Evolutionary conservation across 2,329 filamentous ascomycete species (phyloP), one percentile per base, ranked within the genome.

Genomic region (Alternaria dauci): DNA sequence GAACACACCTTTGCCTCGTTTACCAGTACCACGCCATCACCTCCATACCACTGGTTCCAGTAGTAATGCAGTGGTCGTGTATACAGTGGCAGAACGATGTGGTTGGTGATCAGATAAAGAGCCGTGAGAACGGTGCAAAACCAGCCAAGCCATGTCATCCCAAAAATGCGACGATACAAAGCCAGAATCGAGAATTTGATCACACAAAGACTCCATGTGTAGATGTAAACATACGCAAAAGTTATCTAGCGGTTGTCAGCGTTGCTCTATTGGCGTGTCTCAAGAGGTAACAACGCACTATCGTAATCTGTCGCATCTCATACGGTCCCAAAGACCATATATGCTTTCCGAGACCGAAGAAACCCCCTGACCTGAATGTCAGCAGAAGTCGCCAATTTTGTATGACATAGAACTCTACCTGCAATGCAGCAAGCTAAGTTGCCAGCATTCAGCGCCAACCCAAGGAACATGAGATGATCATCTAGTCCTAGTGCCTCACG

Each of bases 101-200:
- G 53, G 53, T 56, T 56, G 16, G 43, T 25, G 26, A 56, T 30
- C 1, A 56, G 44, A 50, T 50, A 56, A 11, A 30, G 44, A n/a
- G 25, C 38, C 8, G 53, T 56, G 11, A 56, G 34, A 14, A 11
- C 44, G 14, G 50, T n/a, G 26, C 53, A 56, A n/a, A 56, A 56
- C 34, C 44, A 50, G 30, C 53, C 53, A 62, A 56, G 44, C 43
- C 63, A 69, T n/a, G 66, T 60, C 48, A 71, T 53, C 9, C 71
- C 71, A 25, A 73, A 71, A 26, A 73, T 71, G n/a, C 71, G 69
- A 18, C 62, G 65, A 36, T 73, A 73, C 12, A 73, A 47, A 5
- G 68, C 67, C 12, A 73, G 59, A n/a, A 73, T 71, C 0, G 69
- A 71, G 47, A 66, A 68, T 41, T 73, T 73, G 55, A 73, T 73